Evolutionary conservation across 1,139 yeast species (phyloP).

Genomic region (Dujonia santamariae): DNA sequence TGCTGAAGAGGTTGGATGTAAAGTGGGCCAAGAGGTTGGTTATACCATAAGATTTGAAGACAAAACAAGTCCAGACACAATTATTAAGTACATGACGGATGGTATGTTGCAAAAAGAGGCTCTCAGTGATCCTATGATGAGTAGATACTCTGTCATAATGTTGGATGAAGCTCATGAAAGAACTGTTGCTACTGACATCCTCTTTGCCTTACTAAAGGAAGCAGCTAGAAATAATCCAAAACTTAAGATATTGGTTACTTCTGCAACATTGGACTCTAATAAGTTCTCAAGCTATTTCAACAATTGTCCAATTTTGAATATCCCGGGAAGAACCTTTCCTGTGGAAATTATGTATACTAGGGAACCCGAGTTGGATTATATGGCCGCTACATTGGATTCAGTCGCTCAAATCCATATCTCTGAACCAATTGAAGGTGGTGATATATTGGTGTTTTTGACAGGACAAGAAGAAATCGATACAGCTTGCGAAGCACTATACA

Average conservation of each 20-base stretch:
- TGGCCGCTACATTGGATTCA: slow-evolving; percentile 77
- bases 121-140: slow-evolving; percentile 68
- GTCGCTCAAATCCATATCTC: slow-evolving; percentile 79
- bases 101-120: slow-evolving; percentile 92
- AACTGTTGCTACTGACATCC: slow-evolving; percentile 88
- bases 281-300: slow-evolving; percentile 79
- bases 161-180: slow-evolving; percentile 96
- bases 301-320: slow-evolving; percentile 74
- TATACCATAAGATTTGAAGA: slow-evolving; percentile 68
- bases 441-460: slow-evolving; percentile 78
- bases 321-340: slow-evolving; percentile 89
- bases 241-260: slow-evolving; percentile 76
- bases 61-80: slow-evolving; percentile 49
- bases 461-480: slow-evolving; percentile 95
- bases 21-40: slow-evolving; percentile 62
- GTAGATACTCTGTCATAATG: slow-evolving; percentile 78
- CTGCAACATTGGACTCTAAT: slow-evolving; percentile 86
- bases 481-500: slow-evolving; percentile 71
- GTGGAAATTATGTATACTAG: slow-evolving; percentile 77
- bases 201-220: slow-evolving; percentile 78
- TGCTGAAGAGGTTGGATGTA: slow-evolving; percentile 60
- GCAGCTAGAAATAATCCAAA: slow-evolving; percentile 72
- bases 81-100: slow-evolving; percentile 79
- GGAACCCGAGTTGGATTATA: slow-evolving; percentile 82
- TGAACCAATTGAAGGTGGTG: slow-evolving; percentile 62